A percentile compares a stretch with the other conserved stretches of the same genome.
phyloP scores from a whole-genome alignment of 257 asterid species.

The Asclepias syriaca region DNA sequence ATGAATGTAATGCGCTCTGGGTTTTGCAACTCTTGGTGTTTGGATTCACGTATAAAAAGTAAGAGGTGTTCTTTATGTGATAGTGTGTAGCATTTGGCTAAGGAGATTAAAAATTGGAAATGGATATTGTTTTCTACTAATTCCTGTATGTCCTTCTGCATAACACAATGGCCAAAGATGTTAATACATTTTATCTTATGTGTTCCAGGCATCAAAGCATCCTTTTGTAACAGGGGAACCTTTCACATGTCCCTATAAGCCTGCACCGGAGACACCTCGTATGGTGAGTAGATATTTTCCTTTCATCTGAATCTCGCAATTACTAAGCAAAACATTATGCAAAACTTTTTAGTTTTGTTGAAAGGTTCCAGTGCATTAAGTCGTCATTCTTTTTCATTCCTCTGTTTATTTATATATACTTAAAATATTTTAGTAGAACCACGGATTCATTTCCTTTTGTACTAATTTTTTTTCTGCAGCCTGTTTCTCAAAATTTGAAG shows the following conservation, averaged over 20 bases:
- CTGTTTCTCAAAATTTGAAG: constrained; percentile 76
- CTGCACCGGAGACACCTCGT: constrained; percentile 85
- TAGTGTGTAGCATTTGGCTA: no score
- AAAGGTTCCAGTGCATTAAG: not conserved
- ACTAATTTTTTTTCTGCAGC: constrained; percentile 41
- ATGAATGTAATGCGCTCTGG: not conserved
- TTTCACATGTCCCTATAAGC: constrained; percentile 73
- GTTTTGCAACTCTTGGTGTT: not conserved
- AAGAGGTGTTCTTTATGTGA: not conserved
- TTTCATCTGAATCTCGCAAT: not conserved
- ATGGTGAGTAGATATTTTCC: constrained; percentile 56
- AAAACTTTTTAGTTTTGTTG: not conserved
- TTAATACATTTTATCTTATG: constrained; percentile 14
- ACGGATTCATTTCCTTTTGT: not conserved
- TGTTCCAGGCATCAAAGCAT: constrained; percentile 83
- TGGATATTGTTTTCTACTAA: no score
- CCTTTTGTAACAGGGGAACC: constrained; percentile 99
- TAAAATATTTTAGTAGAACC: constrained; percentile 1
- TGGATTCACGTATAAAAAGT: not conserved
- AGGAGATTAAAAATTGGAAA: no score
- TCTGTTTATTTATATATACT: not conserved
- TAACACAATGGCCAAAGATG: not conserved
- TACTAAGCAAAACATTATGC: not conserved
- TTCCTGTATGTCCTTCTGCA: not conserved
- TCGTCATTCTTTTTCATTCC: not conserved